phyloP scores from a whole-genome alignment of 805 yeast genomes.

The Komagataella phaffii region DNA sequence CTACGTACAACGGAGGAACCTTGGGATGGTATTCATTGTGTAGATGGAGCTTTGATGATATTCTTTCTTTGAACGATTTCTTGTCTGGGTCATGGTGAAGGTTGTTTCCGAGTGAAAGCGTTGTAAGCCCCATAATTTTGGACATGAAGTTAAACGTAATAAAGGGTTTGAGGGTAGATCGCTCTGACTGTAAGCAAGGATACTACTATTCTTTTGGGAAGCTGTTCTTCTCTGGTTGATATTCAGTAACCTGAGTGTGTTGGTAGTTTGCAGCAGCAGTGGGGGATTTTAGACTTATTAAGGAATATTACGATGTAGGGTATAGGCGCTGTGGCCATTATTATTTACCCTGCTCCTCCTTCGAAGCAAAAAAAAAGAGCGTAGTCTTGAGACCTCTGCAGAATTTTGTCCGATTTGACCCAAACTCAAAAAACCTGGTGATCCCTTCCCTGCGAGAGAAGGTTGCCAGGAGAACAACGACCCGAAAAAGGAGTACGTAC shows the following conservation, averaged over 20 bases:
- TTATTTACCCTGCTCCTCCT: neutral
- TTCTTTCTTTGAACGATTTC: neutral
- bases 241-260: neutral
- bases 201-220: neutral
- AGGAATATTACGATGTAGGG: neutral
- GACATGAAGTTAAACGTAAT: neutral
- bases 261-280: neutral
- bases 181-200: neutral
- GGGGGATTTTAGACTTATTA: neutral
- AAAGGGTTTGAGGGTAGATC: neutral
- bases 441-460: neutral
- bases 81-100: neutral
- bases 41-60: neutral
- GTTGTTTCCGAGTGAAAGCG: neutral
- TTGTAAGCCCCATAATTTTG: neutral
- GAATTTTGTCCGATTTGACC: neutral
- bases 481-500: neutral
- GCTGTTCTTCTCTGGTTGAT: neutral
- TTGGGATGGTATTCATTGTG: neutral
- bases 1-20: neutral
- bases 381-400: neutral
- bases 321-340: neutral
- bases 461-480: neutral
- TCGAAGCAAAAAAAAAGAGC: neutral
- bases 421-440: neutral